phyloP scores from a whole-genome alignment of 768 basidiomycete species.

The Collybia nuda region DNA sequence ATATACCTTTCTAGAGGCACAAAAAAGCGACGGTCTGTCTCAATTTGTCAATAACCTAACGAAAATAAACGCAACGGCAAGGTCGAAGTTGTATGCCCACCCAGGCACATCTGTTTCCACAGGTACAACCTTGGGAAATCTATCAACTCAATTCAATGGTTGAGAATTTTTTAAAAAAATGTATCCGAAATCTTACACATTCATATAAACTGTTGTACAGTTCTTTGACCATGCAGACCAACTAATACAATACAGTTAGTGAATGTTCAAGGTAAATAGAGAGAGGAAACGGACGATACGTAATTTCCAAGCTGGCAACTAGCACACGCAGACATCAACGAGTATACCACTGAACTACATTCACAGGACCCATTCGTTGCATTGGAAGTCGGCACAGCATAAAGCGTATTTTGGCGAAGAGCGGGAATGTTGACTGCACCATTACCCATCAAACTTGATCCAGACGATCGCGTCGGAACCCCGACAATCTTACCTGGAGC shows the following conservation, averaged over 20 bases:
- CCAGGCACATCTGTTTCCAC: constrained; percentile 1
- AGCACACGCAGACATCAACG: constrained; percentile 28
- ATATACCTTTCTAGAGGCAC: background rate
- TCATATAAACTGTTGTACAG: constrained; percentile 8
- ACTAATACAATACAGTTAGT: constrained; percentile 1
- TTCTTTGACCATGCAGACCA: constrained; percentile 14
- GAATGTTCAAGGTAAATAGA: background rate
- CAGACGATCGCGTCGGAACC: background rate
- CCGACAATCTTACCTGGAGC: background rate
- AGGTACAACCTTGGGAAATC: constrained; percentile 1
- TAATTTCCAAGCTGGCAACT: constrained; percentile 22
- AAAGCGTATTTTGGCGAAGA: constrained; percentile 10
- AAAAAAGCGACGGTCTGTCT: background rate
- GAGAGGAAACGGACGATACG: constrained; percentile 5
- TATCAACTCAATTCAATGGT: background rate
- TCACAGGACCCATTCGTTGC: constrained; percentile 19
- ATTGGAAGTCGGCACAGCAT: constrained; percentile 6
- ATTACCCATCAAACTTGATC: background rate
- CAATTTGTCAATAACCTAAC: too few relatives aligned
- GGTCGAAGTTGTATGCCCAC: constrained; percentile 3
- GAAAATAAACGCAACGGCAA: background rate
- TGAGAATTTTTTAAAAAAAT: background rate
- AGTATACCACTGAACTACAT: constrained; percentile 32
- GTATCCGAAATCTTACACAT: background rate
- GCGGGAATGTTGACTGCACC: constrained; percentile 4